Evolutionary conservation across 2,329 filamentous ascomycete genomes (phyloP).

Genomic region (Fusarium sp.): DNA sequence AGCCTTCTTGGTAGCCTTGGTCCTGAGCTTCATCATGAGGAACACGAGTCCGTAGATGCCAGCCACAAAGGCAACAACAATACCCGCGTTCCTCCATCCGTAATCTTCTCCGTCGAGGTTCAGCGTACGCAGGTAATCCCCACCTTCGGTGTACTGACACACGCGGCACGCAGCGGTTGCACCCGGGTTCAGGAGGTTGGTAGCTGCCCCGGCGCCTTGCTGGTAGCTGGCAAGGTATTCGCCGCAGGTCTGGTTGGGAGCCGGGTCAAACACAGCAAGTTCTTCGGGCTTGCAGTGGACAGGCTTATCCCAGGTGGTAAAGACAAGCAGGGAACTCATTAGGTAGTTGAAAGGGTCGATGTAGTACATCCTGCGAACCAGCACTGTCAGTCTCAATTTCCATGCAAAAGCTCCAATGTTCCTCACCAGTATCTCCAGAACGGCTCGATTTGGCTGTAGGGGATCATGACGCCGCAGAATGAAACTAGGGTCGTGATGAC

Average conservation of each 20-base stretch:
- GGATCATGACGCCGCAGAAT: neutral
- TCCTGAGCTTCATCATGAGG: conserved; percentile 55
- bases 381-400: neutral
- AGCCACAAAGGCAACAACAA: conserved; percentile 64
- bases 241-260: neutral
- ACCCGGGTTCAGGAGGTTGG: neutral
- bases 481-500: neutral
- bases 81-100: conserved; percentile 72
- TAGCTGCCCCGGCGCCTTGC: neutral
- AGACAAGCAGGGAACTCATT: neutral
- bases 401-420: neutral
- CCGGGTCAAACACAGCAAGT: neutral
- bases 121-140: conserved; percentile 66
- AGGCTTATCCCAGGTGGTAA: neutral
- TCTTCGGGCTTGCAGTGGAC: neutral
- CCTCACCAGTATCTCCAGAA: neutral
- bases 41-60: conserved; percentile 59
- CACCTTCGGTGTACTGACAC: conserved; percentile 58
- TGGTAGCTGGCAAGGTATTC: neutral
- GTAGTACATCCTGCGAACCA: neutral
- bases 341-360: neutral
- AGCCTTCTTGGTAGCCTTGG: conserved; percentile 52
- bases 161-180: neutral
- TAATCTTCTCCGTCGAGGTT: conserved; percentile 68
- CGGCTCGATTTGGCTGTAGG: neutral